Evolutionary conservation across 208 protist genomes (phyloP).

Genomic region (Trypanosoma theileri): DNA sequence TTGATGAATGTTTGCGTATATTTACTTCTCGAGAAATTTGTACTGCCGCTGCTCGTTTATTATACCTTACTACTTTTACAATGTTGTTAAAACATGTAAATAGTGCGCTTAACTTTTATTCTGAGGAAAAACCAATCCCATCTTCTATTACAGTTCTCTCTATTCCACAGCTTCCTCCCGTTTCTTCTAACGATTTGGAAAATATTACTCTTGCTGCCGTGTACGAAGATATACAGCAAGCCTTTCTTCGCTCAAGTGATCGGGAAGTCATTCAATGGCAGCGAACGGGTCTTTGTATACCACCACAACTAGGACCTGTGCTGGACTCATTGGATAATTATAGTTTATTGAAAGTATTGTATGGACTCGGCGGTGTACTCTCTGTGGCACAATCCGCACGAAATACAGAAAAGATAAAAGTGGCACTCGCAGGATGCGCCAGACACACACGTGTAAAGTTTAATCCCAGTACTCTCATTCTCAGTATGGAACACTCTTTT

Average conservation of each 20-base stretch:
- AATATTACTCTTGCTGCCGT: slow-evolving; percentile 14
- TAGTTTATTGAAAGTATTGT: slow-evolving; percentile 24
- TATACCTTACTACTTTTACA: slow-evolving; percentile 19
- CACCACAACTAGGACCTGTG: slow-evolving; percentile 5
- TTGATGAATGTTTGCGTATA: slow-evolving; percentile 16
- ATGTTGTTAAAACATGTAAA: slow-evolving; percentile 16
- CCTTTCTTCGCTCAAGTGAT: slow-evolving; percentile 24
- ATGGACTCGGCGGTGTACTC: slow-evolving; percentile 26
- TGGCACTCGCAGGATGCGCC: slow-evolving; percentile 20
- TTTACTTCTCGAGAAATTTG: slow-evolving; percentile 25
- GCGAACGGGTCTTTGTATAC: slow-evolving; percentile 16
- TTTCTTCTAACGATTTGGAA: slow-evolving; percentile 18
- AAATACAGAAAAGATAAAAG: not conserved
- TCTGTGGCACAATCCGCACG: slow-evolving; percentile 9
- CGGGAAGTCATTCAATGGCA: slow-evolving; percentile 27
- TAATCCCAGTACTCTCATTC: slow-evolving; percentile 6
- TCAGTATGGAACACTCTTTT: slow-evolving; percentile 28
- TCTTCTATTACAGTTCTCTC: slow-evolving; percentile 13
- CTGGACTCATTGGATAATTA: slow-evolving; percentile 28
- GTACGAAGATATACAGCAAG: slow-evolving; percentile 26
- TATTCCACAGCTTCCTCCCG: slow-evolving; percentile 12
- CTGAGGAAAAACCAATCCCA: no score
- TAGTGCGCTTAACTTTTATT: slow-evolving; percentile 7
- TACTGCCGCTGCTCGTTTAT: slow-evolving; percentile 15
- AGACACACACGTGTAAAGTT: slow-evolving; percentile 11